Evolutionary conservation across 2,329 filamentous ascomycete genomes (phyloP), one percentile per base, ranked within the genome.

Genomic region (Pseudofabraea citricarpa): DNA sequence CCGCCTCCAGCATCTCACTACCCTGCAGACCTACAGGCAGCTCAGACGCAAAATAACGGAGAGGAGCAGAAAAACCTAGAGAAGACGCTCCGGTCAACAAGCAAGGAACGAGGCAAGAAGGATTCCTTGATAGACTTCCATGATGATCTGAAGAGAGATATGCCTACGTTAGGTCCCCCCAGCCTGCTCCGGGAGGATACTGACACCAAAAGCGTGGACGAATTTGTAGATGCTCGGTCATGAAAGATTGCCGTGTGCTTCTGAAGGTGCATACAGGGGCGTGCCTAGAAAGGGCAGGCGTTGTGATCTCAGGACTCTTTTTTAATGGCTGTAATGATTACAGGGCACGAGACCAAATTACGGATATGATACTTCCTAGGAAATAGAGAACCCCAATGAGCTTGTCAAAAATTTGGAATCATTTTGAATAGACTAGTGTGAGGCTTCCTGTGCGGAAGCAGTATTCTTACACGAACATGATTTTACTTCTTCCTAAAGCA

Each of bases 91-190:
- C 43, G 40, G 29, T 39, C 45, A 4, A 63, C 59, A 10, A 54
- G 55, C 39, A 47, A 44, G 15, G 32, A 21, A 31, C 40, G 31
- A 36, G 32, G 16, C 13, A 43, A 47, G 15, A 44, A 45, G 10
- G 43, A 44, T 19, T 19, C 50, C 2, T 36, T 63, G 33, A 67
- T 81, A 24, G 74, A 82, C 56, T 81, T 83, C 45, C 65, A 72
- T 13, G 55, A 70, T 9, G 77, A 81, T 45, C 33, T 81, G 57
- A 73, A 73, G 58, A 73, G 71, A 45, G 59, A 65, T 19, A 53
- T 81, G 27, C 74, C 74, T 9, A 39, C 13, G 12, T n/a, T n/a
- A n/a, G 22, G 13, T 29, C 8, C 21, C 19, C 29, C 18, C 9
- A 23, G 46, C 13, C 32, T 62, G 21, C 50, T 47, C 27, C 50